These are phyloP conservation scores for Penicillium sp. DNA, from an alignment of 2,329 filamentous ascomycete species.

Conservation along the genomic window DNA sequence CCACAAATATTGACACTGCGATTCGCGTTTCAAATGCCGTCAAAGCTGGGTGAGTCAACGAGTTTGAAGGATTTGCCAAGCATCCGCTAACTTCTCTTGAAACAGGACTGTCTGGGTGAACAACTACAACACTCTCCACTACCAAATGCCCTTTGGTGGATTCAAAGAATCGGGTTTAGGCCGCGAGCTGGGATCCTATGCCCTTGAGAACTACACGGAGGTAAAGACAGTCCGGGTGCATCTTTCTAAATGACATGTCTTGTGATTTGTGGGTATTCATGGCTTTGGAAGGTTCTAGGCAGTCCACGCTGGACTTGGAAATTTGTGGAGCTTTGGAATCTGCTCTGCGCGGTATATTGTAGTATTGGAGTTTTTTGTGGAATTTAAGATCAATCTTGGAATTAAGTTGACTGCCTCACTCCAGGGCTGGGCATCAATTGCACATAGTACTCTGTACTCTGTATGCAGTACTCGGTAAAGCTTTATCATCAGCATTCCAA, in stretches of 20 bases:
- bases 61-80: neutral
- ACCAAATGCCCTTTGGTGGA: conserved; percentile 32
- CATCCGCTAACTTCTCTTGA: neutral
- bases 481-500: no score
- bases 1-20: conserved; percentile 74
- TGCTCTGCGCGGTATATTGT: no score
- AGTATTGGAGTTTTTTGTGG: no score
- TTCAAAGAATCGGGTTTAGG: conserved; percentile 47
- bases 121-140: conserved; percentile 67
- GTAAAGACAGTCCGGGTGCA: conserved; percentile 39
- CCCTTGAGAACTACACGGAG: conserved; percentile 46
- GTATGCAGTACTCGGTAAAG: no score
- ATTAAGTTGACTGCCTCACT: no score
- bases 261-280: no score
- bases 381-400: no score
- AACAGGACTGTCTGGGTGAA: conserved; percentile 62
- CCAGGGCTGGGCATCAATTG: no score
- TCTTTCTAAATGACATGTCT: neutral
- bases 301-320: no score
- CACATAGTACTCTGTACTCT: no score
- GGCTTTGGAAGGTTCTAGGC: no score
- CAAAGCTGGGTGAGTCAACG: conserved; percentile 62
- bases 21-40: conserved; percentile 71
- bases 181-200: conserved; percentile 45
- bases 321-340: neutral